Conservation (phyloP, 1,284 basidiomycete genomes). For the Cerioporus squamosus region DNA sequence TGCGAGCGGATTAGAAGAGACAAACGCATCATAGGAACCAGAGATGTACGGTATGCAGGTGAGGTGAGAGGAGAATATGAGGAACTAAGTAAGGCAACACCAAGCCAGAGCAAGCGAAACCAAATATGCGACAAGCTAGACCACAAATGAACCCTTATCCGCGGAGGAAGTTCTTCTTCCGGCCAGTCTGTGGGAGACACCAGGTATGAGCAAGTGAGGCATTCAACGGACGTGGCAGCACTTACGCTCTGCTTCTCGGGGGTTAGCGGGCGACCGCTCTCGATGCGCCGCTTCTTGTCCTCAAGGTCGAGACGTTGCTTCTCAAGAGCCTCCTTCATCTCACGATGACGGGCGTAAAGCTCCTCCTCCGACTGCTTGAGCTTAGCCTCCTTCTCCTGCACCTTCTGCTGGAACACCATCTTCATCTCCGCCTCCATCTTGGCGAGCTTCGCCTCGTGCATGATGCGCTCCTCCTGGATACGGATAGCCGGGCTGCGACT, state of each 20-base stretch:
- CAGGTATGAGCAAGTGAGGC: neutral
- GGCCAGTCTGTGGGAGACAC: conserved; percentile 50
- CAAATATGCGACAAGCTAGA: conserved; percentile 22
- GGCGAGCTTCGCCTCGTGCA: conserved; percentile 93
- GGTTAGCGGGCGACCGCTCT: conserved; percentile 92
- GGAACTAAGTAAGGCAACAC: conserved; percentile 39
- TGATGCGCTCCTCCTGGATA: conserved; percentile 91
- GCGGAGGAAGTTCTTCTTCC: conserved; percentile 80
- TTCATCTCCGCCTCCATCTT: conserved; percentile 99
- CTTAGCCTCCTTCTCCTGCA: conserved; percentile 97
- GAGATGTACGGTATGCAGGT: conserved; percentile 45
- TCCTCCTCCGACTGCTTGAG: conserved; percentile 98
- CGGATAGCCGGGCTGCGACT: conserved; percentile 84
- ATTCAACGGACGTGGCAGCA: conserved; percentile 15
- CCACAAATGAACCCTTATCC: conserved; percentile 44
- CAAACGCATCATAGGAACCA: conserved; percentile 47
- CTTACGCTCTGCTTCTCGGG: conserved; percentile 87
- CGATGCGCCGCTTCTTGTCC: conserved; percentile 97
- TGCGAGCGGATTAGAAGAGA: conserved; percentile 32
- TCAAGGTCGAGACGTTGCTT: conserved; percentile 95
- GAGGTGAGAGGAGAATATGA: conserved; percentile 26
- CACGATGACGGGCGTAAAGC: conserved; percentile 94
- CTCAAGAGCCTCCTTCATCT: conserved; percentile 99
- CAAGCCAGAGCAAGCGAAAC: conserved; percentile 34
- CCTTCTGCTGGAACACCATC: conserved; percentile 99